Evolutionary conservation across 2,329 filamentous ascomycete genomes (phyloP).

Genomic region (Metarhizium humberi): DNA sequence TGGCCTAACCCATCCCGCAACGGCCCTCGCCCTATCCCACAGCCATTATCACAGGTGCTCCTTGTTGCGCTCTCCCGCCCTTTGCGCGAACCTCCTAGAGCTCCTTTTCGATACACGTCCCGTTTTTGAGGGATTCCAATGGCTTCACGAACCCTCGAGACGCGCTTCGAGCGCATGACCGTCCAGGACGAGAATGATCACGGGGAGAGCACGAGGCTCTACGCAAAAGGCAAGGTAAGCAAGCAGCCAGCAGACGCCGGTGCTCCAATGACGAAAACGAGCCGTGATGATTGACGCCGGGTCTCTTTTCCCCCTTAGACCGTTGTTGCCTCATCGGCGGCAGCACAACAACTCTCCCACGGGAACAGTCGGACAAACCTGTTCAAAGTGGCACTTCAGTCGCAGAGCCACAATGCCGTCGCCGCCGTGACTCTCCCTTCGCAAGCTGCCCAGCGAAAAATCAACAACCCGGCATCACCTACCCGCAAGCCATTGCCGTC

Average conservation of each 20-base stretch:
- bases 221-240: slow-evolving; percentile 70
- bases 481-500: slow-evolving; percentile 39
- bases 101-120: background rate
- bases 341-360: slow-evolving; percentile 34
- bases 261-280: background rate
- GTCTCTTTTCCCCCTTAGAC: slow-evolving; percentile 14
- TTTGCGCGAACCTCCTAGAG: background rate
- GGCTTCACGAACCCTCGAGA: slow-evolving; percentile 71
- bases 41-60: background rate
- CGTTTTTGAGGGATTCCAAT: slow-evolving; percentile 28
- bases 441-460: slow-evolving; percentile 50
- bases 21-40: background rate
- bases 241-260: slow-evolving; percentile 11
- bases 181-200: slow-evolving; percentile 81
- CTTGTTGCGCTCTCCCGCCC: background rate
- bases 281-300: slow-evolving; percentile 23
- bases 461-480: slow-evolving; percentile 38
- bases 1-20: background rate
- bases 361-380: slow-evolving; percentile 65
- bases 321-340: slow-evolving; percentile 13
- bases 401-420: slow-evolving; percentile 59
- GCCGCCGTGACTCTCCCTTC: slow-evolving; percentile 59
- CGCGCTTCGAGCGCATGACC: slow-evolving; percentile 81
- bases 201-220: slow-evolving; percentile 37
- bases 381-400: slow-evolving; percentile 76